phyloP scores from a whole-genome alignment of 495 filamentous ascomycete species.

The Tirmania nivea region DNA sequence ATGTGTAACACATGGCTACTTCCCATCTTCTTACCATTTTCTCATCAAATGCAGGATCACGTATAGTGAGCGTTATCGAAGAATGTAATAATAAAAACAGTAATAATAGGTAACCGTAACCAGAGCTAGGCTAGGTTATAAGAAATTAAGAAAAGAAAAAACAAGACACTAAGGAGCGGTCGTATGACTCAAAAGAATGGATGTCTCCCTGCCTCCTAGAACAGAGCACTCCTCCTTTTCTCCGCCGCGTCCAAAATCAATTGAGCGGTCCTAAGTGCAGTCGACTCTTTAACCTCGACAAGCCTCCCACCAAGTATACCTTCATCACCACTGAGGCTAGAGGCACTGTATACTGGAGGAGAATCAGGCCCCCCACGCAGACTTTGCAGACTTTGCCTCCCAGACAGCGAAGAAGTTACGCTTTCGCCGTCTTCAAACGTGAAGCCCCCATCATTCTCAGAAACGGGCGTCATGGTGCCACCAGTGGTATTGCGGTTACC shows the following conservation, averaged over 20 bases:
- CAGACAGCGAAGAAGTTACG: slow-evolving; percentile 58
- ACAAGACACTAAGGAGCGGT: no score
- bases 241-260: slow-evolving; percentile 73
- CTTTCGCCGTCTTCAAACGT: slow-evolving; percentile 68
- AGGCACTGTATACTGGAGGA: slow-evolving; percentile 36
- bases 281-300: slow-evolving; percentile 24
- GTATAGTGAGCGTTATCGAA: no score
- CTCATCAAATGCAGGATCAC: no score
- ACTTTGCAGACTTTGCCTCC: slow-evolving; percentile 57
- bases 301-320: slow-evolving; percentile 32
- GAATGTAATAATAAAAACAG: no score
- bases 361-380: slow-evolving; percentile 50
- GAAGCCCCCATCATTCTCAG: slow-evolving; percentile 51
- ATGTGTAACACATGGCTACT: no score
- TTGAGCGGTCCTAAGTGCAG: slow-evolving; percentile 53
- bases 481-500: slow-evolving; percentile 29
- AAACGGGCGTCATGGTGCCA: slow-evolving; percentile 74
- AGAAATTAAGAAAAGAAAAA: no score
- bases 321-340: slow-evolving; percentile 41
- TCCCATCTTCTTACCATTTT: no score
- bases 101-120: no score
- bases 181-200: no score
- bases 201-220: slow-evolving; percentile 13
- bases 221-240: slow-evolving; percentile 65
- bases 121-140: no score